Conservation (phyloP, 2,329 filamentous ascomycete species). For the Botryotinia calthae region DNA sequence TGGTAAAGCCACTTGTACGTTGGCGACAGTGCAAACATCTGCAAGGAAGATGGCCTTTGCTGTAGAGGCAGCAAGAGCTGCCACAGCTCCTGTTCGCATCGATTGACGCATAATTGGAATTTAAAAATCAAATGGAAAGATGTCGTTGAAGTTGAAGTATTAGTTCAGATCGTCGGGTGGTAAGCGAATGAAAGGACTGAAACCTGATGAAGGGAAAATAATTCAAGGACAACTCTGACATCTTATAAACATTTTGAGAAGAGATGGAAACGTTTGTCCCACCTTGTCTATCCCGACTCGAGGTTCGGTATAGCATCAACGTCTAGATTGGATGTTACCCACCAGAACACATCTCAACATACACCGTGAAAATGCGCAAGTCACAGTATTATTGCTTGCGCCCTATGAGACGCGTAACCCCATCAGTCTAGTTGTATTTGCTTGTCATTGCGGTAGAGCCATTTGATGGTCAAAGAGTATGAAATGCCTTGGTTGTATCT, state of each 20-base stretch:
- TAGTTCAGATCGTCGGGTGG: neutral
- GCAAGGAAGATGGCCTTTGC: slow-evolving; percentile 1
- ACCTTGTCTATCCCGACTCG: neutral
- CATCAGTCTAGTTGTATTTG: neutral
- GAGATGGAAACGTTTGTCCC: neutral
- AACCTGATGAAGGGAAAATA: neutral
- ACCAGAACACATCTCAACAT: neutral
- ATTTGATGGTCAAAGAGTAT: neutral
- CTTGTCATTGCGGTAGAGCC: neutral
- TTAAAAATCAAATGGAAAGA: neutral
- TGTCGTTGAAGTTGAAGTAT: neutral
- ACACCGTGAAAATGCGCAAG: neutral
- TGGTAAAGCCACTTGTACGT: slow-evolving; percentile 8
- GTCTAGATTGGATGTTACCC: neutral
- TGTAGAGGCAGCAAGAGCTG: slow-evolving; percentile 25
- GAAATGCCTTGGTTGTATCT: neutral
- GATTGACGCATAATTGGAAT: neutral
- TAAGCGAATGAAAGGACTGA: neutral
- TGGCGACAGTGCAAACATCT: neutral
- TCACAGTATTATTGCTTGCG: neutral
- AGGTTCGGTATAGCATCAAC: neutral
- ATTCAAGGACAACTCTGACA: neutral
- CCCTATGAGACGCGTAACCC: neutral
- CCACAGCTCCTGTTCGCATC: neutral
- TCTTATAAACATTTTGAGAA: neutral